Evolutionary conservation across 1,284 basidiomycete genomes (phyloP), one percentile per base, ranked within the genome.

Genomic region (Neonothopanus nambi): DNA sequence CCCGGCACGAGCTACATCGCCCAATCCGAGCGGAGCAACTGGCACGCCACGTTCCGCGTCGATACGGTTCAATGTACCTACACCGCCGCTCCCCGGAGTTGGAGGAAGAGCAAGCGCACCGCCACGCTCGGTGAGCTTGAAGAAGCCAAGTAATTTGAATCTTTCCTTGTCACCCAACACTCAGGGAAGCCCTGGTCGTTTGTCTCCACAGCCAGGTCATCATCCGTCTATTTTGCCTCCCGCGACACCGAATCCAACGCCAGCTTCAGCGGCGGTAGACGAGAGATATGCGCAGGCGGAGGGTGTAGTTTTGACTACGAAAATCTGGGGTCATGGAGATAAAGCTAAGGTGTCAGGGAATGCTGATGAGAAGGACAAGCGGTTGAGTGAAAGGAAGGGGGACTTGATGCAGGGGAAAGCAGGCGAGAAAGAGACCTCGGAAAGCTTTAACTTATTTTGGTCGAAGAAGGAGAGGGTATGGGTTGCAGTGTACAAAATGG

Each of bases 401-500:
- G 48, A 48, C 20, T 38, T 36, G 21, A 45, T 48, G 20, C 17
- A 30, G 18, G 17, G 5, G 11, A 5, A 42, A 23, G n/a, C 5
- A 15, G 33, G 49, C 23, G 38, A 42, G 21, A 39, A 76, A 21
- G 71, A 74, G 48, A 72, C 73, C 17, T 68, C 67, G 45, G 87
- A 89, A 54, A 75, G 70, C n/a, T 90, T 91, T 61, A 67, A 76
- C 1, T 71, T 91, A 28, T 61, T 90, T 4, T 86, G 84, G 79
- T 84, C 81, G 6, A 74, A 78, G 39, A 66, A 67, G 9, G 77
- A 83, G 50, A 67, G 77, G 35, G 69, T 72, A 12, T 95, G 91
- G 92, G 69, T 88, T 18, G 89, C 87, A 1, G 72, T 93, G 1
- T 95, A 91, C 70, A 78, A 77, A 56, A 77, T 93, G 56, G 78